Conservation (phyloP, 106 monocot genomes). For the Dioscorea alata region DNA sequence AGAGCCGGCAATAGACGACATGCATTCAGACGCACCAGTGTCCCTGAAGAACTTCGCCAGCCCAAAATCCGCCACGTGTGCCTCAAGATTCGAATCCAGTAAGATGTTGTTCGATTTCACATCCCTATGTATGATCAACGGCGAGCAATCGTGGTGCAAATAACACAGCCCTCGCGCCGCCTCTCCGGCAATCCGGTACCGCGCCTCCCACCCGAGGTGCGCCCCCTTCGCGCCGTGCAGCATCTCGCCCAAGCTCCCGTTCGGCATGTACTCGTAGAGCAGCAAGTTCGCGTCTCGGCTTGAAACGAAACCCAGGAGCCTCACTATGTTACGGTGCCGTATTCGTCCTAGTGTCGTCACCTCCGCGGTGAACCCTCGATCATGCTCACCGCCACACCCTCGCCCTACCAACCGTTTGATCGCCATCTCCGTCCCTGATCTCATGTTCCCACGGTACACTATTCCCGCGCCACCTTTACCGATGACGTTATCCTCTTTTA, state of each 20-base stretch:
- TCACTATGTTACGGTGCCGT: conserved; percentile 84
- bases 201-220: conserved; percentile 64
- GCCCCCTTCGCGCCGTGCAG: conserved; percentile 83
- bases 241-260: conserved; percentile 82
- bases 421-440: conserved; percentile 50
- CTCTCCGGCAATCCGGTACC: conserved; percentile 71
- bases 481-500: conserved; percentile 90
- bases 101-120: conserved; percentile 91
- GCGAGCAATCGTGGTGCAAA: conserved; percentile 88
- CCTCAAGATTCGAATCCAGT: conserved; percentile 73
- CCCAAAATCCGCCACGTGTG: conserved; percentile 93
- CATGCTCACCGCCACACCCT: conserved; percentile 32
- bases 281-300: conserved; percentile 74
- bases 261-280: conserved; percentile 94
- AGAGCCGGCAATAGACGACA: conserved; percentile 89
- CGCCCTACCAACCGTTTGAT: conserved; percentile 65
- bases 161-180: conserved; percentile 86
- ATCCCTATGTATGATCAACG: conserved; percentile 77
- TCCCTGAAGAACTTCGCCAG: conserved; percentile 70
- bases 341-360: conserved; percentile 82
- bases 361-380: conserved; percentile 87
- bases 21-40: conserved; percentile 72
- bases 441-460: conserved; percentile 71
- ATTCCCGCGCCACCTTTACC: conserved; percentile 94
- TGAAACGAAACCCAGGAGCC: conserved; percentile 72